These are phyloP conservation scores for Tolypocladium tundrense DNA, from an alignment of 2,329 filamentous ascomycete genomes.

Conservation along the genomic window DNA sequence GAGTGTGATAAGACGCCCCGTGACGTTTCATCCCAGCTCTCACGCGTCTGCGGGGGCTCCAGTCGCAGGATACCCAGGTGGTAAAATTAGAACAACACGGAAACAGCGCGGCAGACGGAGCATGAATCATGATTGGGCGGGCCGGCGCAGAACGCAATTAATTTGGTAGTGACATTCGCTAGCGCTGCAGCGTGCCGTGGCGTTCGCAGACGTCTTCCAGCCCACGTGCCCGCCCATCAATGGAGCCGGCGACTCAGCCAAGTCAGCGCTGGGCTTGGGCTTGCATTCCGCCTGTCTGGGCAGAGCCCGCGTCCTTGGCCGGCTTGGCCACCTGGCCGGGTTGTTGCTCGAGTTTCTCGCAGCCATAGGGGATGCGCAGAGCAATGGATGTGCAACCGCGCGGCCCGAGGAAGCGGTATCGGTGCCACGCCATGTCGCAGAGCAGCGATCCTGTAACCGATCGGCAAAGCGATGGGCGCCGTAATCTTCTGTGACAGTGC, in stretches of 20 bases:
- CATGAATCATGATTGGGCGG: neutral
- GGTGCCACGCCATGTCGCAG: neutral
- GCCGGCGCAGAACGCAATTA: neutral
- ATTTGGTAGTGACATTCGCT: neutral
- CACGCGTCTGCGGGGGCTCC: neutral
- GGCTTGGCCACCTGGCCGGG: neutral
- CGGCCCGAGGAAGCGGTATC: neutral
- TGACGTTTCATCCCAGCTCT: neutral
- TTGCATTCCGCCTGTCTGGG: neutral
- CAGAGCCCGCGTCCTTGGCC: neutral
- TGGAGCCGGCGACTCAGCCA: neutral
- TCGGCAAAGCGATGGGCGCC: neutral
- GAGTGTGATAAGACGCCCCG: neutral
- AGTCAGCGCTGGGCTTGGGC: neutral
- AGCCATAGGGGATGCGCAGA: neutral
- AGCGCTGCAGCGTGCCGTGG: neutral
- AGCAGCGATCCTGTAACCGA: neutral
- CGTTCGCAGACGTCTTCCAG: neutral
- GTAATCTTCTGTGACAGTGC: neutral
- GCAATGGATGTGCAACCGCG: neutral
- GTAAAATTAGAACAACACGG: neutral
- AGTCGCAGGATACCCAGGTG: neutral
- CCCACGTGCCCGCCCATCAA: neutral
- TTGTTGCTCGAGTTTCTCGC: neutral
- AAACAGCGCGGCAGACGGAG: neutral